Base-by-base conservation (phyloP, 805 yeast genomes). In the Metschnikowia peoriensis region DNA sequence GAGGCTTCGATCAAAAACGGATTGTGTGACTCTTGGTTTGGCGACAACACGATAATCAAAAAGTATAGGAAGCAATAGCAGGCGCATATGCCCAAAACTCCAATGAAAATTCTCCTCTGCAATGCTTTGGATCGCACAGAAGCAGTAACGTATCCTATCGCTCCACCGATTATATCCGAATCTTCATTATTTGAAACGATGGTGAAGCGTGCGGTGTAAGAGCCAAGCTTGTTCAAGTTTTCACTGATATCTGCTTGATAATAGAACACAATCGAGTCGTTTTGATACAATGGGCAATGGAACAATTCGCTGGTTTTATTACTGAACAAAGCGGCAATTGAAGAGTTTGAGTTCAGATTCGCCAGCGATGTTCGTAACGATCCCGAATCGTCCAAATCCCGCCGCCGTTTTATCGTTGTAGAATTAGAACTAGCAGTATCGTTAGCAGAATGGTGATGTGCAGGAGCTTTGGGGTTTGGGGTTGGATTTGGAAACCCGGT, bases 11-110 rank as follows among this genome's bases (percentile, higher is more conserved):
- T 70, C 50, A 83, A 60, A 61, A 81, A 77, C 35, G 84, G 79
- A 56, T 81, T 73, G 44, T 77, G 62, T 32, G 88, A 68, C 67
- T 83, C 89, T 68, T 79, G 84, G 61, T 77, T 80, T 0, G 88
- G 84, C 38, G 87, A 73, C 49, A 61, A 66, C n/a, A 69, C 78
- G 46, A 76, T 67, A 7, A 75, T 68, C 53, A 78, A 62, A 38
- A 70, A 54, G 38, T 81, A 72, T 28, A 79, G 56, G 2, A 69
- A 51, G n/a, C 72, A 71, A 6, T 85, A 64, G 4, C 69, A 67
- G 1, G 77, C 61, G 7, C 80, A 64, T 16, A 76, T 67, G 14
- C 66, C 65, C 1, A 71, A 60, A 6, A 81, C 67, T 7, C 78
- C 76, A 6, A 64, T 60, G 28, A 75, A 63, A 6, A 81, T 65